Evolutionary conservation across 1,139 yeast species (phyloP), one percentile per base, ranked within the genome.

Genomic region (Debaryomycetaceae sp.): DNA sequence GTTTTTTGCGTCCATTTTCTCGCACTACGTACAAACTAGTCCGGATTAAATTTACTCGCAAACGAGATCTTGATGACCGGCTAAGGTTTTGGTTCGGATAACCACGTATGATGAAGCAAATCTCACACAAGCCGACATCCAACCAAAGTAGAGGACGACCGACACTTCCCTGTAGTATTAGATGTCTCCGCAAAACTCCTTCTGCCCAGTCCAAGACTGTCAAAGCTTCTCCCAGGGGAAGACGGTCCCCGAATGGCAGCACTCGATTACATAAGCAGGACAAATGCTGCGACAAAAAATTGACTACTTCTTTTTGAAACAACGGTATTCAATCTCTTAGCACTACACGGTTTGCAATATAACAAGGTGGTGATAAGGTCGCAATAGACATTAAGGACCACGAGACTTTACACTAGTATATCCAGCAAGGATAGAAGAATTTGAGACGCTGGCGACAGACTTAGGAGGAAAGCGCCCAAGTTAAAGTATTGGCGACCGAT

Each of bases 231-330:
- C n/a, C n/a, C n/a, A n/a, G n/a, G n/a, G n/a, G n/a, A n/a, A n/a
- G n/a, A n/a, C n/a, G n/a, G n/a, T n/a, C n/a, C n/a, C n/a, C n/a
- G n/a, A n/a, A n/a, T n/a, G n/a, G n/a, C n/a, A n/a, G n/a, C n/a
- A n/a, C n/a, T n/a, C n/a, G 33, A 35, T 35, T 35, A 35, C 34
- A 17, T 35, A 35, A 35, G 30, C 17, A 5, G 15, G n/a, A 17
- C 22, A 13, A 19, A 35, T 30, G 38, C 38, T 35, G 38, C 38
- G 38, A 35, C 38, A 32, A 35, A 35, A 35, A 17, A 30, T 35
- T 30, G 26, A 17, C n/a, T 35, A 13, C 8, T 13, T 5, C 29
- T 6, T 35, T 22, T 22, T 22, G 26, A 22, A 22, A 22, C 26
- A 22, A 22, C 26, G 26, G 26, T 22, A 8, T 11, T 22, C 26